Conservation (phyloP, 129 eudicot species). For the Flaveria ramosissima region DNA sequence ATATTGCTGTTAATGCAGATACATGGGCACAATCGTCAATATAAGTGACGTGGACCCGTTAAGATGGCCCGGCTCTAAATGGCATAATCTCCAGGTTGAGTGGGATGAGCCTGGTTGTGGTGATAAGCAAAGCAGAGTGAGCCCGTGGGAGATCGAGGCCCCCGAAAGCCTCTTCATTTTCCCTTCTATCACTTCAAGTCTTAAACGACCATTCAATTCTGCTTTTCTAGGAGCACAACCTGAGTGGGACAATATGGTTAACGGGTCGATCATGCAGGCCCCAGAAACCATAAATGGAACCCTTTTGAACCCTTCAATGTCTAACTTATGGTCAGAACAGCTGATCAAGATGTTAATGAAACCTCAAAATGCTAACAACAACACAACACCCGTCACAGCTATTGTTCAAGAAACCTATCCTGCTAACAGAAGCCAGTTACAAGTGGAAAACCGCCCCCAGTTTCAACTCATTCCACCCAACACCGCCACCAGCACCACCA, state of each 20-base stretch:
- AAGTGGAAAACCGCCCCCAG: conserved; percentile 41
- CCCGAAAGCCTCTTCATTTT: conserved; percentile 96
- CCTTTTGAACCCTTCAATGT: conserved; percentile 51
- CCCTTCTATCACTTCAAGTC: conserved; percentile 84
- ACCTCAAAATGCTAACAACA: conserved; percentile 49
- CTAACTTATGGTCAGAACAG: conserved; percentile 84
- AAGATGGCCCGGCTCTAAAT: conserved; percentile 94
- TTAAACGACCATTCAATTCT: conserved; percentile 85
- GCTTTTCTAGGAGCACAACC: conserved; percentile 67
- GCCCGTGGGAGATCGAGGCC: conserved; percentile 97
- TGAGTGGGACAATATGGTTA: conserved; percentile 77
- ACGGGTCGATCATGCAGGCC: conserved; percentile 61
- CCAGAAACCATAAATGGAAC: conserved; percentile 48
- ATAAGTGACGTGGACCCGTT: conserved; percentile 85
- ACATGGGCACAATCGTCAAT: conserved; percentile 93
- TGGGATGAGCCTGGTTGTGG: conserved; percentile 98
- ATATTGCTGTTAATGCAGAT: conserved; percentile 44
- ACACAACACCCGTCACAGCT: conserved; percentile 26
- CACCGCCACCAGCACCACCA: background rate
- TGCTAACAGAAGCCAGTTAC: conserved; percentile 22
- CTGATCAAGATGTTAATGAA: conserved; percentile 69
- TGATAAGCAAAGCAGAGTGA: conserved; percentile 84
- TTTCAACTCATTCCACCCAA: conserved; percentile 46
- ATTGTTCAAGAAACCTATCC: conserved; percentile 35
- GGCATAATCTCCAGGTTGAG: conserved; percentile 91